Evolutionary conservation across 2,329 filamentous ascomycete species (phyloP).

Genomic region (Ophiocordyceps robertsii): DNA sequence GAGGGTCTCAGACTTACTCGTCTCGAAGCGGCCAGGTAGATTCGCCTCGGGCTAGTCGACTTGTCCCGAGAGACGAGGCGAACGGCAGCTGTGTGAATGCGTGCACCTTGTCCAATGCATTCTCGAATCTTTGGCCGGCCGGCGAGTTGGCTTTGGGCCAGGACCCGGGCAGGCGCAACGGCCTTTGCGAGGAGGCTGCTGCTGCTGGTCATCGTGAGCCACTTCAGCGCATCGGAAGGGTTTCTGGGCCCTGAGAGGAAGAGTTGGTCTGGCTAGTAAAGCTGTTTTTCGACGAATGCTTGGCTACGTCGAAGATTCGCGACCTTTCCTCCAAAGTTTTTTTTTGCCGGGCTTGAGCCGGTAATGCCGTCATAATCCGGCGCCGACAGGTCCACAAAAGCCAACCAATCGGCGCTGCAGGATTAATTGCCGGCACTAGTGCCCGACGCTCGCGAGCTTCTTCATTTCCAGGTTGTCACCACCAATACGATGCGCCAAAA

Average conservation of each 20-base stretch:
- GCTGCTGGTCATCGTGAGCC: constrained; percentile 31
- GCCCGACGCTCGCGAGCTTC: no score
- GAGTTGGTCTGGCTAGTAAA: background rate
- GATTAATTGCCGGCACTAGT: background rate
- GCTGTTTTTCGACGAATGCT: background rate
- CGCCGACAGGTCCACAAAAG: background rate
- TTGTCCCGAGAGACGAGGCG: constrained; percentile 8
- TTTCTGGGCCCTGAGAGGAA: background rate
- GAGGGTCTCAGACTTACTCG: constrained; percentile 11
- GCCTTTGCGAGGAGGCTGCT: constrained; percentile 32
- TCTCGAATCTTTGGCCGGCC: constrained; percentile 24
- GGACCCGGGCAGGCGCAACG: constrained; percentile 28
- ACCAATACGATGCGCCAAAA: no score
- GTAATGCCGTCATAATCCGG: constrained; percentile 16
- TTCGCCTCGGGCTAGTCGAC: constrained; percentile 7
- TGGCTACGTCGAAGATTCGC: constrained; percentile 2
- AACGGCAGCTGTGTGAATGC: constrained; percentile 18
- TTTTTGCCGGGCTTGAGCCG: constrained; percentile 16
- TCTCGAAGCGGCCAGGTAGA: constrained; percentile 8
- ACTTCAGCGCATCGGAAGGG: constrained; percentile 14
- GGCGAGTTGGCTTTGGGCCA: constrained; percentile 29
- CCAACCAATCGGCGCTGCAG: constrained; percentile 1
- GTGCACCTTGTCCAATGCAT: constrained; percentile 22
- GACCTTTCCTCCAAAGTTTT: constrained; percentile 2
- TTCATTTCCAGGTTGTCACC: no score